Percentiles rank a stretch among this genome's conserved stretches.
Evolutionary conservation across 306 rosid genomes (phyloP).

Genomic region (Vigna trinervia): DNA sequence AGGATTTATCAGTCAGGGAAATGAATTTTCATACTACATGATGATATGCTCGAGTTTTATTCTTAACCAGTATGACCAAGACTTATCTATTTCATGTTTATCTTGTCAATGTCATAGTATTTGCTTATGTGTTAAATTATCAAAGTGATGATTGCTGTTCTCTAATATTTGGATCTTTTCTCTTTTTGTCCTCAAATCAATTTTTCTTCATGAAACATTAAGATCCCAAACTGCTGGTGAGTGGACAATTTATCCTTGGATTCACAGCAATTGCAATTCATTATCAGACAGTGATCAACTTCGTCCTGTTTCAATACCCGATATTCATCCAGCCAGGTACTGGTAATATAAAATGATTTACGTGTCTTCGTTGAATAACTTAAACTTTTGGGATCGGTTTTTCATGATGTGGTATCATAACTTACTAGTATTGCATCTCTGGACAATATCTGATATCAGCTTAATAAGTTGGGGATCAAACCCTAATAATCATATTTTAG

Average conservation of each 20-base stretch:
- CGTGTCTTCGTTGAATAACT: neutral
- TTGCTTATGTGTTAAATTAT: conserved; percentile 22
- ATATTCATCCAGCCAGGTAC: conserved; percentile 97
- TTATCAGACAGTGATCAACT: conserved; percentile 86
- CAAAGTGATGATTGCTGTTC: conserved; percentile 19
- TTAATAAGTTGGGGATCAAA: no score
- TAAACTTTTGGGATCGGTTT: neutral
- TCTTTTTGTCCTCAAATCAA: conserved; percentile 25
- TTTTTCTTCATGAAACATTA: conserved; percentile 47
- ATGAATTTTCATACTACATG: conserved; percentile 99
- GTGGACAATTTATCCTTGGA: conserved; percentile 95
- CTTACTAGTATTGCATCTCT: neutral
- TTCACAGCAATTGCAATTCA: conserved; percentile 92
- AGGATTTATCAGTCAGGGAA: conserved; percentile 97
- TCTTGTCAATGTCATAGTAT: conserved; percentile 28
- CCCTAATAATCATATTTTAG: no score
- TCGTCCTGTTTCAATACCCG: conserved; percentile 86
- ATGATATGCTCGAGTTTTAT: conserved; percentile 99
- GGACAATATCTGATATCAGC: no score
- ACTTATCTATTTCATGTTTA: conserved; percentile 24
- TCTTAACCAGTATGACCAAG: conserved; percentile 82
- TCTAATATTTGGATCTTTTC: conserved; percentile 18
- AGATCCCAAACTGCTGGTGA: conserved; percentile 74
- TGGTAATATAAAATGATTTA: neutral
- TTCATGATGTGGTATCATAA: neutral